Conservation (phyloP, 192 early-diverging fungal species). For the Blastocladiella britannica region DNA sequence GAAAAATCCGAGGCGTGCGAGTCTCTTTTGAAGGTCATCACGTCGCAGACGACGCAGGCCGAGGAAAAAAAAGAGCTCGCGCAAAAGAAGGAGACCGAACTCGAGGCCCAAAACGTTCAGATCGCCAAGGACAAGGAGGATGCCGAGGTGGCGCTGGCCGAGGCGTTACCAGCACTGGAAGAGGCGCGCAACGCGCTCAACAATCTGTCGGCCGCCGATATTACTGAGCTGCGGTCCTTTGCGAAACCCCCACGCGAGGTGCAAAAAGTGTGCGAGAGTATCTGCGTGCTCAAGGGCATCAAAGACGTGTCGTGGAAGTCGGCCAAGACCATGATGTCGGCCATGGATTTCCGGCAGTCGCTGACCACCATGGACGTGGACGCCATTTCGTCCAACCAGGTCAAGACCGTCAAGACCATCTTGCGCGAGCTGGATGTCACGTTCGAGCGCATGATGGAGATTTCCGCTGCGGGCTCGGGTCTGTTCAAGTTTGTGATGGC, state of each 20-base stretch:
- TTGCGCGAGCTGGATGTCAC: slow-evolving; percentile 77
- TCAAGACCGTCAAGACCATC: slow-evolving; percentile 54
- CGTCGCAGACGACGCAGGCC: slow-evolving; percentile 79
- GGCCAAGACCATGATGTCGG: slow-evolving; percentile 67
- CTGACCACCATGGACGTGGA: slow-evolving; percentile 93
- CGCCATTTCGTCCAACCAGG: slow-evolving; percentile 42
- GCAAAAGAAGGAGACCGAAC: slow-evolving; percentile 47
- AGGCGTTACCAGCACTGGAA: slow-evolving; percentile 85
- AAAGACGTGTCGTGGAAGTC: slow-evolving; percentile 74
- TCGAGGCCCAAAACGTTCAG: slow-evolving; percentile 45
- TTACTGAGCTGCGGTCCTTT: slow-evolving; percentile 93
- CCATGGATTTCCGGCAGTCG: slow-evolving; percentile 89
- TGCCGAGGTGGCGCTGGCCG: slow-evolving; percentile 70
- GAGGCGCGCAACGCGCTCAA: slow-evolving; percentile 87
- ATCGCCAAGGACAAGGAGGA: slow-evolving; percentile 57
- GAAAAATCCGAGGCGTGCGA: slow-evolving; percentile 73
- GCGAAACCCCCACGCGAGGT: slow-evolving; percentile 88
- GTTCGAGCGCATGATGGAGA: slow-evolving; percentile 84
- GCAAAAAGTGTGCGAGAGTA: slow-evolving; percentile 88
- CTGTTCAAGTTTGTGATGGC: slow-evolving; percentile 93
- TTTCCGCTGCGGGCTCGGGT: slow-evolving; percentile 92
- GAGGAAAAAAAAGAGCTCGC: slow-evolving; percentile 72
- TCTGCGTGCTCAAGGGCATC: slow-evolving; percentile 82
- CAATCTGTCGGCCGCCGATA: slow-evolving; percentile 85
- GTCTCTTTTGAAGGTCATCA: slow-evolving; percentile 86